These are phyloP conservation scores for Hemisphaericaspora xylanilytica DNA, from an alignment of 1,139 yeast genomes.

Conservation along the genomic window DNA sequence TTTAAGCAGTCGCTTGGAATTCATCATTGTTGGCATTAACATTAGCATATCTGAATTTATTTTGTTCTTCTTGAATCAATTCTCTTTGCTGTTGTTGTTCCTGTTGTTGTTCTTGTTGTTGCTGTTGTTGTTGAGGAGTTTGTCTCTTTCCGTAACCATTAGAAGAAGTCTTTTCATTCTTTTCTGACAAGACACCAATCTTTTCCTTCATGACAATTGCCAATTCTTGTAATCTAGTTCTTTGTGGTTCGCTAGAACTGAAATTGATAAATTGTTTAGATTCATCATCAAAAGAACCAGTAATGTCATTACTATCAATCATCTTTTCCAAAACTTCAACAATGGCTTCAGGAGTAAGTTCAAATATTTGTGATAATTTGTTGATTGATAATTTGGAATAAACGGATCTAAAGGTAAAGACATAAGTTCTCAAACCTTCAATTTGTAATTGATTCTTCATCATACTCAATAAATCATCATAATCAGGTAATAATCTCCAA, in stretches of 20 bases:
- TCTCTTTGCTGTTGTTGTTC: constrained; percentile 30
- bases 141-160: constrained; percentile 60
- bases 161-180: constrained; percentile 80
- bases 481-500: constrained; percentile 81
- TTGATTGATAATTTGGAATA: constrained; percentile 73
- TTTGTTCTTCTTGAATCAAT: constrained; percentile 33
- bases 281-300: constrained; percentile 62
- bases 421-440: constrained; percentile 87
- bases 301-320: constrained; percentile 73
- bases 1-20: constrained; percentile 36
- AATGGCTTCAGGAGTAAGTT: constrained; percentile 56
- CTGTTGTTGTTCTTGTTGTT: constrained; percentile 32
- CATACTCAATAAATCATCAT: constrained; percentile 63
- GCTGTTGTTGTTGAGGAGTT: constrained; percentile 35
- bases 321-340: constrained; percentile 66
- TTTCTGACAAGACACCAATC: constrained; percentile 75
- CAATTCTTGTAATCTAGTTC: constrained; percentile 83
- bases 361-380: constrained; percentile 65
- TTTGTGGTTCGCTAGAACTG: constrained; percentile 72
- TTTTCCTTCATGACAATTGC: constrained; percentile 87
- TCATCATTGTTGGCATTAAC: constrained; percentile 48
- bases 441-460: constrained; percentile 76
- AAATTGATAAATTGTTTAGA: constrained; percentile 55
- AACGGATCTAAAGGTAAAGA: constrained; percentile 77
- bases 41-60: constrained; percentile 47